A percentile compares a stretch with the other conserved stretches of the same genome.
Evolutionary conservation across 2,329 filamentous ascomycete genomes (phyloP).

Genomic region (Aureobasidium pullulans): DNA sequence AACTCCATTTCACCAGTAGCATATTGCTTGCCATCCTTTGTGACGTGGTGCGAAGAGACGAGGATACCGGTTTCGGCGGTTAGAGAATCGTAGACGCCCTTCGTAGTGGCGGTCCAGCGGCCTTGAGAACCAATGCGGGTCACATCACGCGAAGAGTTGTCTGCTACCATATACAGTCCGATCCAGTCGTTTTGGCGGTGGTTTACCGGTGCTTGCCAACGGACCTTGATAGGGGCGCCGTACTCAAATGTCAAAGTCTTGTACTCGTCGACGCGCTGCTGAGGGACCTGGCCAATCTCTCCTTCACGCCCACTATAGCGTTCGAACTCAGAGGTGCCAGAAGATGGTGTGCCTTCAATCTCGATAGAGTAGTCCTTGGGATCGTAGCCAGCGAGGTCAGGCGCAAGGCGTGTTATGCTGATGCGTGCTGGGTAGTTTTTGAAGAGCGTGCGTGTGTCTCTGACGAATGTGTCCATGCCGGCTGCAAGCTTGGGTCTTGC

Average conservation of each 20-base stretch:
- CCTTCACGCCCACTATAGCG: slow-evolving; percentile 67
- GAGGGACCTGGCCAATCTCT: slow-evolving; percentile 58
- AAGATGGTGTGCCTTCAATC: slow-evolving; percentile 49
- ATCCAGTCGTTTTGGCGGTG: slow-evolving; percentile 94
- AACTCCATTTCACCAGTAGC: slow-evolving; percentile 80
- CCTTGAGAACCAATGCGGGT: slow-evolving; percentile 81
- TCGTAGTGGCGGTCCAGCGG: slow-evolving; percentile 78
- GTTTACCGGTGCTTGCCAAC: slow-evolving; percentile 80
- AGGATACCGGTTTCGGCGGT: slow-evolving; percentile 72
- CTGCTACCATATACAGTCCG: slow-evolving; percentile 89
- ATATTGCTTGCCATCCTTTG: slow-evolving; percentile 46
- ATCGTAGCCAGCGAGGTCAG: slow-evolving; percentile 72
- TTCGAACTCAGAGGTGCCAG: slow-evolving; percentile 45
- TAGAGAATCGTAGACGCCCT: slow-evolving; percentile 66
- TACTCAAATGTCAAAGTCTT: slow-evolving; percentile 80
- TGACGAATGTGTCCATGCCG: slow-evolving; percentile 78
- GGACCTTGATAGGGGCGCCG: slow-evolving; percentile 79
- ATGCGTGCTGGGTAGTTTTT: slow-evolving; percentile 82
- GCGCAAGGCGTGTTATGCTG: slow-evolving; percentile 69
- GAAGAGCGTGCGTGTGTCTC: slow-evolving; percentile 81
- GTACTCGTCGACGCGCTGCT: slow-evolving; percentile 52
- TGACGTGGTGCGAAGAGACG: slow-evolving; percentile 55
- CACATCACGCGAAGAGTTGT: slow-evolving; percentile 78
- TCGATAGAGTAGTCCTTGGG: slow-evolving; percentile 71
- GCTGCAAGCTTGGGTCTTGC: slow-evolving; percentile 80